These are phyloP conservation scores for Aschersonia sp. DNA, from an alignment of 2,329 filamentous ascomycete genomes.

Conservation along the genomic window DNA sequence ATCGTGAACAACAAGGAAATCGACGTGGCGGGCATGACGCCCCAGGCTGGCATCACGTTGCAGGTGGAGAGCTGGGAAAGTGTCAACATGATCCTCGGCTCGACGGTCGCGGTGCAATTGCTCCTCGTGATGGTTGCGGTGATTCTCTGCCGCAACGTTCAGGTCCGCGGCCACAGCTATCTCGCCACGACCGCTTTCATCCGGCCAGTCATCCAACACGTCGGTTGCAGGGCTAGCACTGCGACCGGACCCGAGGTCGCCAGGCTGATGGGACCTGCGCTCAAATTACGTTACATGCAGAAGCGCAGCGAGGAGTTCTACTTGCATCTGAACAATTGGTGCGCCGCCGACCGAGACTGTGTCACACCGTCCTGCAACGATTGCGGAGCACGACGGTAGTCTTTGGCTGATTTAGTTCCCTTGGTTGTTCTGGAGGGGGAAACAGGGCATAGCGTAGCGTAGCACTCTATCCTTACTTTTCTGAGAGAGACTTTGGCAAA, in stretches of 20 bases:
- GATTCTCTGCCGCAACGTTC: conserved; percentile 10
- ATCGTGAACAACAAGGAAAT: conserved; percentile 14
- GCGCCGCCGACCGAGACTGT: background rate
- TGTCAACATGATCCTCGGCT: conserved; percentile 2
- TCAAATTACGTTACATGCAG: background rate
- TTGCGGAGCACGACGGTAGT: conserved; percentile 7
- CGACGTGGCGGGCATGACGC: conserved; percentile 11
- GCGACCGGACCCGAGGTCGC: conserved; percentile 4
- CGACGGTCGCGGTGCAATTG: background rate
- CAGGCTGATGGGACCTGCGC: background rate
- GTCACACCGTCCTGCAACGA: background rate
- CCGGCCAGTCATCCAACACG: conserved; percentile 5
- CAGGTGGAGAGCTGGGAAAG: conserved; percentile 16
- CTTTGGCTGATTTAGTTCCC: no score
- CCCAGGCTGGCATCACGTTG: conserved; percentile 14
- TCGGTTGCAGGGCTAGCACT: conserved; percentile 5
- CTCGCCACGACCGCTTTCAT: conserved; percentile 6
- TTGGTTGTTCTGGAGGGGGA: no score
- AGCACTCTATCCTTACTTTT: no score
- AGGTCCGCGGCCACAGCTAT: conserved; percentile 9
- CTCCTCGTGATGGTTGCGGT: conserved; percentile 9
- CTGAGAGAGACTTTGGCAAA: no score
- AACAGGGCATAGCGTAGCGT: no score
- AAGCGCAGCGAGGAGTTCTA: background rate
- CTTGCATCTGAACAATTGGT: background rate